These are phyloP conservation scores for Trichosporon sp. DNA, from an alignment of 1,284 basidiomycete species.

Conservation along the genomic window DNA sequence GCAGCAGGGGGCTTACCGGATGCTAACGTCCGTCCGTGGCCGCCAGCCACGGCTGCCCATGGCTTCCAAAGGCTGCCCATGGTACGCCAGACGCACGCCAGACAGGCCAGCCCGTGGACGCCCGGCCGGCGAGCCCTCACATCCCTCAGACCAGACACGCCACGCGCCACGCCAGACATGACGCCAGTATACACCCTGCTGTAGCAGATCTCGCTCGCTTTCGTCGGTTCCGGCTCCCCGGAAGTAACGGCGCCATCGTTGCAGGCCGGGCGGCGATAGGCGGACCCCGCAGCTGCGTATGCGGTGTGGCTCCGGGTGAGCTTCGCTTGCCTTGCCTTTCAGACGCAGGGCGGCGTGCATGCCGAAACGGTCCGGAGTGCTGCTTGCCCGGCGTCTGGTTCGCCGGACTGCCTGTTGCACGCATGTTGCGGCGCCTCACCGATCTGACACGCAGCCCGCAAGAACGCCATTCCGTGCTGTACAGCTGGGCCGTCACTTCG, in stretches of 20 bases:
- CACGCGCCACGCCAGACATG: background rate
- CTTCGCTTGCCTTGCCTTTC: background rate
- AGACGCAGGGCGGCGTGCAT: background rate
- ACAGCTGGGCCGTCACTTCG: background rate
- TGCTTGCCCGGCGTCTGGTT: background rate
- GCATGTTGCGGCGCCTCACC: background rate
- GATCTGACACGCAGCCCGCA: background rate
- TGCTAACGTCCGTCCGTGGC: slow-evolving; percentile 3
- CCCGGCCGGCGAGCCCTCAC: background rate
- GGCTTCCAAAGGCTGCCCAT: no score
- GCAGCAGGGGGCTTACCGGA: background rate
- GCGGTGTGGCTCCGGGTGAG: background rate
- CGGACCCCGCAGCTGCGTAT: slow-evolving; percentile 1
- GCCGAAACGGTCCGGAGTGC: slow-evolving; percentile 2
- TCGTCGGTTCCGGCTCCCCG: background rate
- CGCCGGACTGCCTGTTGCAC: background rate
- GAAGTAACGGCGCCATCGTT: background rate
- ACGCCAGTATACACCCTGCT: background rate
- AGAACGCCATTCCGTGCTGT: background rate
- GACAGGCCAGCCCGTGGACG: background rate
- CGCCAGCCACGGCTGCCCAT: background rate
- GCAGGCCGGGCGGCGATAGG: background rate
- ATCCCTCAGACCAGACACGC: background rate
- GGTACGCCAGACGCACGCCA: background rate
- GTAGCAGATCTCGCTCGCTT: slow-evolving; percentile 3